Evolutionary conservation across 352 stramenopile species (phyloP).

Genomic region (Phytophthora multivora): DNA sequence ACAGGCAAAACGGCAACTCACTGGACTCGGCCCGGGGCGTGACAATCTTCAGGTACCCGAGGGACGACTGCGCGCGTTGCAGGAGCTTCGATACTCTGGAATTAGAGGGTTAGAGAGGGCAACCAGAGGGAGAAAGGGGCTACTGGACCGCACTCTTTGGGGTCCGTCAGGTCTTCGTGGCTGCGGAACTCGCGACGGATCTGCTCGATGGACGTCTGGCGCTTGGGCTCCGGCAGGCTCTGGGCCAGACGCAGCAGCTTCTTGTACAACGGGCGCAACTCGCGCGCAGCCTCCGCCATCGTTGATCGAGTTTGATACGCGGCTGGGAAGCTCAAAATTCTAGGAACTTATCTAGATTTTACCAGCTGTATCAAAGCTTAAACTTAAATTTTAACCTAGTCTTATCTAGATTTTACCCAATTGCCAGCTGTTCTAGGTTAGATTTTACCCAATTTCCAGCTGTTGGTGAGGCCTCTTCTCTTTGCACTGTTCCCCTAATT

Average conservation of each 20-base stretch:
- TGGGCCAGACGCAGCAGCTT: slow-evolving; percentile 82
- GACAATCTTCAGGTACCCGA: slow-evolving; percentile 88
- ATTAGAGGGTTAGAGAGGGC: not conserved
- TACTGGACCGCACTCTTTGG: slow-evolving; percentile 57
- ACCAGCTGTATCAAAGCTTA: no score
- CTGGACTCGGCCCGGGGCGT: slow-evolving; percentile 65
- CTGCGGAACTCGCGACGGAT: slow-evolving; percentile 80
- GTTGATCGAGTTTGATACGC: slow-evolving; percentile 4
- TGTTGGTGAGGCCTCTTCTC: no score
- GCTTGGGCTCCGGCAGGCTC: slow-evolving; percentile 73
- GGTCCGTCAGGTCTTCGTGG: slow-evolving; percentile 59
- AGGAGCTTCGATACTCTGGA: slow-evolving; percentile 66
- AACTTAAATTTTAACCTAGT: no score
- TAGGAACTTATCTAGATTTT: no score
- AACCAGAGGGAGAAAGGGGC: not conserved
- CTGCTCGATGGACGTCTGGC: slow-evolving; percentile 64
- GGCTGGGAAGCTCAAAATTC: no score
- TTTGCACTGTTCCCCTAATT: no score
- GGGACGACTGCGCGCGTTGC: slow-evolving; percentile 80
- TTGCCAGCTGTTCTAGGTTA: no score
- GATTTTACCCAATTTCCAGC: no score
- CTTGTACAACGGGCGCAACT: slow-evolving; percentile 85
- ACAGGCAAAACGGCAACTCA: slow-evolving; percentile 21
- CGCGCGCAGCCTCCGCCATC: slow-evolving; percentile 35
- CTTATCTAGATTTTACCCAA: no score